Percentiles rank a stretch among this genome's conserved stretches.
phyloP scores from a whole-genome alignment of 495 filamentous ascomycete genomes.

The Pseudoneurospora amorphoporcata region DNA sequence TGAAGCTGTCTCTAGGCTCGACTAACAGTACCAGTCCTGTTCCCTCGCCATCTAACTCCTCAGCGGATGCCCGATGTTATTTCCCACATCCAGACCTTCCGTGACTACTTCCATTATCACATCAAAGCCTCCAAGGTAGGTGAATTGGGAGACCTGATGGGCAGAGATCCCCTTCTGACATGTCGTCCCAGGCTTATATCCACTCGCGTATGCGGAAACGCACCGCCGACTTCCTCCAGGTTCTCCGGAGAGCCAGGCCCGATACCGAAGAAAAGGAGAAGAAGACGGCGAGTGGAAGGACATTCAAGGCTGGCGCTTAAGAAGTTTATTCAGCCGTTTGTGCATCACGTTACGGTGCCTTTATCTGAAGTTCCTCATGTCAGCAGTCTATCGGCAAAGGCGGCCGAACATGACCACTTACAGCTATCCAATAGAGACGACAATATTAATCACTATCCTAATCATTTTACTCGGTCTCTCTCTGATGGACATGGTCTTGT shows the following conservation, averaged over 20 bases:
- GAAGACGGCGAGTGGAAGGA: slow-evolving; percentile 94
- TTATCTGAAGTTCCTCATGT: neutral
- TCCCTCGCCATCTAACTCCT: slow-evolving; percentile 84
- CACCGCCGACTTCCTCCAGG: slow-evolving; percentile 96
- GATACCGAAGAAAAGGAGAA: slow-evolving; percentile 96
- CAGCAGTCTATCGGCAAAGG: neutral
- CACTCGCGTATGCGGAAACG: slow-evolving; percentile 94
- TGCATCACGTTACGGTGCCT: neutral
- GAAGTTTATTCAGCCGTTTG: neutral
- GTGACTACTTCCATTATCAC: slow-evolving; percentile 99
- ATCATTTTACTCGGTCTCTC: neutral
- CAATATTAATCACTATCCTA: neutral
- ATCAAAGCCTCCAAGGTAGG: slow-evolving; percentile 81
- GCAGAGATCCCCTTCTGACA: slow-evolving; percentile 1
- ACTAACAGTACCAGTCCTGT: slow-evolving; percentile 59
- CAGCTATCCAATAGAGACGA: neutral
- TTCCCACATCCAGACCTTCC: slow-evolving; percentile 98
- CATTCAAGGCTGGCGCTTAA: slow-evolving; percentile 54
- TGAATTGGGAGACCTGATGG: neutral
- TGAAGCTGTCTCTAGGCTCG: neutral
- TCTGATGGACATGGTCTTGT: neutral
- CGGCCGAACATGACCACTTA: neutral
- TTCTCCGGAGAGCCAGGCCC: slow-evolving; percentile 80
- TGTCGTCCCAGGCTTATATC: slow-evolving; percentile 66
- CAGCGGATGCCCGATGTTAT: slow-evolving; percentile 90